These are phyloP conservation scores for Graphium sp. DNA, from an alignment of 2,329 filamentous ascomycete species.

Conservation along the genomic window DNA sequence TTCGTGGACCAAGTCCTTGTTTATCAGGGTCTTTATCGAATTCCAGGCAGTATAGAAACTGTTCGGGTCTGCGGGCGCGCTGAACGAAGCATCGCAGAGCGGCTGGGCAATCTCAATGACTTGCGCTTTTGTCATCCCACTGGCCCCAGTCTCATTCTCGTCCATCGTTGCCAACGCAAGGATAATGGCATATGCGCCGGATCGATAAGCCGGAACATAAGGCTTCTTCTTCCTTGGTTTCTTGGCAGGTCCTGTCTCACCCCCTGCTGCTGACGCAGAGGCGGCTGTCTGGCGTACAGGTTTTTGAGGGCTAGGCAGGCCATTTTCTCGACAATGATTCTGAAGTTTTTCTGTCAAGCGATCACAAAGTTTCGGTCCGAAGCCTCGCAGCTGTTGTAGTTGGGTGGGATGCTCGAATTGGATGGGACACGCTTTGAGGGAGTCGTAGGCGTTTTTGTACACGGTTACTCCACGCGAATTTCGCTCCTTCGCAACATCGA, in stretches of 20 bases:
- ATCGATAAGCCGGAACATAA: conserved; percentile 58
- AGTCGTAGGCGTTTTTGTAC: conserved; percentile 62
- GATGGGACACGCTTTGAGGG: conserved; percentile 59
- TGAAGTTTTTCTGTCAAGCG: conserved; percentile 46
- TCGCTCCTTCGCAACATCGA: conserved; percentile 49
- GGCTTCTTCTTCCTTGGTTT: conserved; percentile 41
- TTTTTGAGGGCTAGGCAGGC: conserved; percentile 48
- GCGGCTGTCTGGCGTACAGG: conserved; percentile 21
- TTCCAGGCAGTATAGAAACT: conserved; percentile 70
- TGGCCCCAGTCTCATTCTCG: conserved; percentile 24
- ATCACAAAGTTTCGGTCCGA: conserved; percentile 55
- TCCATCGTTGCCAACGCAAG: conserved; percentile 45
- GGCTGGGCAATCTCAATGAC: conserved; percentile 54
- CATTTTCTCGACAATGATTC: conserved; percentile 48
- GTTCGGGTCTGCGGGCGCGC: conserved; percentile 45
- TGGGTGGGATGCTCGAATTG: conserved; percentile 56
- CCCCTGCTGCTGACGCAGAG: conserved; percentile 8
- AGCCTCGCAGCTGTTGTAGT: conserved; percentile 54
- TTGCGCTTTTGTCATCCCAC: conserved; percentile 49
- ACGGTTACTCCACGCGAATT: conserved; percentile 55
- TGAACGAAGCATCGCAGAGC: conserved; percentile 59
- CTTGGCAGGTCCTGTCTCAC: conserved; percentile 28
- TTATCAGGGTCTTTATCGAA: conserved; percentile 59
- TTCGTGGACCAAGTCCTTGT: conserved; percentile 60
- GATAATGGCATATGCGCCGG: conserved; percentile 58